Percentiles rank a stretch among this genome's conserved stretches.
These are phyloP conservation scores for Geotrichum australiense DNA, from an alignment of 1,139 yeast genomes.

Conservation along the genomic window DNA sequence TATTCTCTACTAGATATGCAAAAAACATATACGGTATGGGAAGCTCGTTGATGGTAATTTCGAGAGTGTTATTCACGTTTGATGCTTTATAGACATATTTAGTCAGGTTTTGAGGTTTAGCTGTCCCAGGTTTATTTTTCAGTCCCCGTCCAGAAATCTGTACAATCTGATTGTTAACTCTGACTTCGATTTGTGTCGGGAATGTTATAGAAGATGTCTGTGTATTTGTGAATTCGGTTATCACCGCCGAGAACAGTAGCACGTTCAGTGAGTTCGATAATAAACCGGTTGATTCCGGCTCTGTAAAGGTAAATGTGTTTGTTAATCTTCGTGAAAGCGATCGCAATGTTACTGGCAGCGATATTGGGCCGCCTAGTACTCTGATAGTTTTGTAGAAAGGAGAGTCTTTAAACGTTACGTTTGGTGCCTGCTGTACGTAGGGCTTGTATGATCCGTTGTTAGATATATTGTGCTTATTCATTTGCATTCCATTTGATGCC, in stretches of 20 bases:
- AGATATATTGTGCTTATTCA: neutral
- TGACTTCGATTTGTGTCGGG: slow-evolving; percentile 26
- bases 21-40: slow-evolving; percentile 22
- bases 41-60: slow-evolving; percentile 22
- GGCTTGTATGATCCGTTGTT: neutral
- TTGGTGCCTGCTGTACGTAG: neutral
- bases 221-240: slow-evolving; percentile 6
- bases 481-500: neutral
- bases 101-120: slow-evolving; percentile 37
- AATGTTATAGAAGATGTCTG: slow-evolving; percentile 22
- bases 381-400: slow-evolving; percentile 29
- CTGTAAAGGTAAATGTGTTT: slow-evolving; percentile 20
- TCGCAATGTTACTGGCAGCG: slow-evolving; percentile 22
- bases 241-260: slow-evolving; percentile 23
- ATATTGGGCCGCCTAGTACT: slow-evolving; percentile 24
- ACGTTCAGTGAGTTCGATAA: slow-evolving; percentile 17
- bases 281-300: slow-evolving; percentile 14
- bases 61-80: slow-evolving; percentile 23
- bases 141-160: slow-evolving; percentile 34
- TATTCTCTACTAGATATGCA: slow-evolving; percentile 26
- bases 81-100: slow-evolving; percentile 13
- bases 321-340: slow-evolving; percentile 19
- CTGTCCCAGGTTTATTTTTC: slow-evolving; percentile 36
- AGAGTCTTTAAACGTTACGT: slow-evolving; percentile 24
- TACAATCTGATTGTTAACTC: slow-evolving; percentile 24